These are phyloP conservation scores for Borovskyia barvae DNA, from an alignment of 208 protist species.

Conservation along the genomic window DNA sequence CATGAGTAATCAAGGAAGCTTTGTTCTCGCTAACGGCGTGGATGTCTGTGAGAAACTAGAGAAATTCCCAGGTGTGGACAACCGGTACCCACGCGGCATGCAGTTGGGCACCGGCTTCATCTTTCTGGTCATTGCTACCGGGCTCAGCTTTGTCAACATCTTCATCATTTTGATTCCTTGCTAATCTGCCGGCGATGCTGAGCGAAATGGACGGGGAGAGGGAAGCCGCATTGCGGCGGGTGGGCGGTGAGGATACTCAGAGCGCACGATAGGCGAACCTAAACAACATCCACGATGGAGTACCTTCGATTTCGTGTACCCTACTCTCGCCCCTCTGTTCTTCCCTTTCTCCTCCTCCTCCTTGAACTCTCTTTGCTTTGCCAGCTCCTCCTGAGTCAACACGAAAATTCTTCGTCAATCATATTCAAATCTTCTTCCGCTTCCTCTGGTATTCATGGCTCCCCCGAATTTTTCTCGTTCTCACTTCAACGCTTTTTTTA, in stretches of 20 bases:
- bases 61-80: slow-evolving; percentile 15
- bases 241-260: no score
- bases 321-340: no score
- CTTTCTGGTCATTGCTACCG: slow-evolving; percentile 28
- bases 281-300: no score
- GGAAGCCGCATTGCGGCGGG: no score
- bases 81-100: slow-evolving; percentile 13
- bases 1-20: slow-evolving; percentile 9
- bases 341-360: no score
- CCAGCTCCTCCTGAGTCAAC: neutral
- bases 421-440: no score
- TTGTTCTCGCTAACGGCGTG: neutral
- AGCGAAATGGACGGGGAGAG: neutral
- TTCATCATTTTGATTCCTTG: slow-evolving; percentile 32
- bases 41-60: slow-evolving; percentile 19
- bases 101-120: slow-evolving; percentile 48
- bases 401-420: neutral
- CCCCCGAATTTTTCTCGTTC: neutral
- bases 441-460: neutral
- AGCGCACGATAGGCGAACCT: no score
- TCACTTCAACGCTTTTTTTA: neutral
- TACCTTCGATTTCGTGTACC: no score
- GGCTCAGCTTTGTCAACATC: slow-evolving; percentile 30
- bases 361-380: no score
- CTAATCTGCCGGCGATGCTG: slow-evolving; percentile 13